These are phyloP conservation scores for Pleurotus djamor DNA, from an alignment of 768 basidiomycete species.

Conservation along the genomic window DNA sequence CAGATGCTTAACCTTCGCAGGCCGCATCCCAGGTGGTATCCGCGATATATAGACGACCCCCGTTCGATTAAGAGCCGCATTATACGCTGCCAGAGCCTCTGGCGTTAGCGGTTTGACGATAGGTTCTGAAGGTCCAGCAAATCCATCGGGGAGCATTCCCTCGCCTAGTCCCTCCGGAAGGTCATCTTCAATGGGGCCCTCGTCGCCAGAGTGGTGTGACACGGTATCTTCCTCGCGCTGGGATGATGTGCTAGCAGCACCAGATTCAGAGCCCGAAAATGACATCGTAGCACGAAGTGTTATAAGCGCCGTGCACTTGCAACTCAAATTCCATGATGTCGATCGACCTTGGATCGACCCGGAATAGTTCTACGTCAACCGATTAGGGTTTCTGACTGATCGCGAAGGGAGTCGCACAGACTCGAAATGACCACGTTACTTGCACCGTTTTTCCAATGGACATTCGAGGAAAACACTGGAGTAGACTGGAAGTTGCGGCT, in stretches of 20 bases:
- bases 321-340: no score
- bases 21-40: conserved; percentile 97
- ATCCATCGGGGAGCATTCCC: conserved; percentile 60
- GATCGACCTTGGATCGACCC: no score
- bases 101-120: conserved; percentile 71
- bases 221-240: neutral
- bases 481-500: conserved; percentile 55
- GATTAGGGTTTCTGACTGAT: no score
- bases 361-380: no score
- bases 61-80: conserved; percentile 68
- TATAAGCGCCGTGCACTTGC: no score
- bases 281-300: no score
- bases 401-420: neutral
- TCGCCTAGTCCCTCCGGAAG: conserved; percentile 25
- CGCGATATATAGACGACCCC: conserved; percentile 95
- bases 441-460: conserved; percentile 34
- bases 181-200: neutral
- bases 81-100: conserved; percentile 75
- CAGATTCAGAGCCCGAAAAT: neutral
- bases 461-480: conserved; percentile 51
- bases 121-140: conserved; percentile 53
- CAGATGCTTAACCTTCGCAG: conserved; percentile 91
- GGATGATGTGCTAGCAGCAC: neutral
- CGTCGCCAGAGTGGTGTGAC: neutral
- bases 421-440: neutral